Evolutionary conservation across 2,329 filamentous ascomycete genomes (phyloP).

Genomic region (Biscogniauxia sp.): DNA sequence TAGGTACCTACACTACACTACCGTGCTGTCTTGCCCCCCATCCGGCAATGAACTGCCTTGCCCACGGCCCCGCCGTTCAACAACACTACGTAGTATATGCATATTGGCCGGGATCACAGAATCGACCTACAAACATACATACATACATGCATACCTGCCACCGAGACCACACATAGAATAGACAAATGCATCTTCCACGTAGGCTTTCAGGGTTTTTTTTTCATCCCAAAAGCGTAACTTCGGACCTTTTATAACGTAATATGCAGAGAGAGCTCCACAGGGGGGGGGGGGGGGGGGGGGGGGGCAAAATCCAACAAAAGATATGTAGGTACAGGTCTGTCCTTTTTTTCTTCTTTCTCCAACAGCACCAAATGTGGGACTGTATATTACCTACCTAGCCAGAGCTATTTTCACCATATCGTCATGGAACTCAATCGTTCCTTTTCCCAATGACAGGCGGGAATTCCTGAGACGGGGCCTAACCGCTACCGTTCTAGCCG

Average conservation of each 20-base stretch:
- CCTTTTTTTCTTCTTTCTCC: neutral
- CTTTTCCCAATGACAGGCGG: too few relatives aligned
- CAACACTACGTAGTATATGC: too few relatives aligned
- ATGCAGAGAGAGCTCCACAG: neutral
- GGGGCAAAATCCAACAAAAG: neutral
- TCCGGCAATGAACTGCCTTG: neutral
- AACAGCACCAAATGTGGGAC: too few relatives aligned
- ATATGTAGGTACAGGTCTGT: neutral
- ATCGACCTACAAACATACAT: neutral
- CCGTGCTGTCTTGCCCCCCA: neutral
- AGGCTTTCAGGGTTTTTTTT: too few relatives aligned
- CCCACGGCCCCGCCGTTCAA: neutral
- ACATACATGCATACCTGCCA: neutral
- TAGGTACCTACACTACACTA: too few relatives aligned
- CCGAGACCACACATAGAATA: neutral
- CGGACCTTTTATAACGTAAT: neutral
- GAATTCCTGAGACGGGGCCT: too few relatives aligned
- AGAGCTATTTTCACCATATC: too few relatives aligned
- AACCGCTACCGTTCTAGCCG: too few relatives aligned
- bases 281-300: too few relatives aligned
- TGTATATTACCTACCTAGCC: too few relatives aligned
- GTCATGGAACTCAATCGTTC: too few relatives aligned
- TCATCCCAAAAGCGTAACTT: neutral
- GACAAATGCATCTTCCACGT: neutral
- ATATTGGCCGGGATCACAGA: neutral